phyloP scores from a whole-genome alignment of 345 rosid species.

The Pugionium cornutum region DNA sequence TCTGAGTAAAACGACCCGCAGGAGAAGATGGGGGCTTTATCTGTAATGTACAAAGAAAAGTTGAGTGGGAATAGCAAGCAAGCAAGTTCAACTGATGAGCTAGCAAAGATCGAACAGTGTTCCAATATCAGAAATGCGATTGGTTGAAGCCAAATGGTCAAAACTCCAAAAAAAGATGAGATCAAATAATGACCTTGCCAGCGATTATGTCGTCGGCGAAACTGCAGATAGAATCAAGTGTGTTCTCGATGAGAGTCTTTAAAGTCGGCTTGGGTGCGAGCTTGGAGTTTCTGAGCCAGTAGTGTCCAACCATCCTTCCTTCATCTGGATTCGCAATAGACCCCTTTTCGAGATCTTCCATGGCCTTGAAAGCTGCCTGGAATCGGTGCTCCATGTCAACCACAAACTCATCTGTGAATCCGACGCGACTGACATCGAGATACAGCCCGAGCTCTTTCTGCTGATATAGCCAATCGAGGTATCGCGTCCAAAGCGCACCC shows the following conservation, averaged over 20 bases:
- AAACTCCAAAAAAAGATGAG: too few species aligned
- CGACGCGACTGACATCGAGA: conserved; percentile 88
- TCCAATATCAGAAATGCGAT: too few species aligned
- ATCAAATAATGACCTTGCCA: conserved; percentile 77
- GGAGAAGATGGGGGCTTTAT: conserved; percentile 76
- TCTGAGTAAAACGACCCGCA: conserved; percentile 74
- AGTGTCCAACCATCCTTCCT: conserved; percentile 98
- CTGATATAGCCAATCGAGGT: conserved; percentile 92
- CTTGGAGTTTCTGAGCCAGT: conserved; percentile 78
- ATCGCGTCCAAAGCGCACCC: conserved; percentile 65
- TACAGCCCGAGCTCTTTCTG: conserved; percentile 86
- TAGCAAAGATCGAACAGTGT: too few species aligned
- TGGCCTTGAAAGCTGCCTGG: conserved; percentile 63
- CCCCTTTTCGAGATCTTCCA: conserved; percentile 89
- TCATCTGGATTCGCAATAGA: conserved; percentile 97
- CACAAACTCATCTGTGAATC: conserved; percentile 77
- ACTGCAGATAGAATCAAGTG: conserved; percentile 65
- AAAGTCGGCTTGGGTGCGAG: conserved; percentile 67
- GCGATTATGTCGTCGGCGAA: conserved; percentile 76
- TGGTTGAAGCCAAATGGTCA: too few species aligned
- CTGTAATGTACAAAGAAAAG: too few species aligned
- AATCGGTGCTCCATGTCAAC: conserved; percentile 80
- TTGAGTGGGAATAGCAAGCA: neutral
- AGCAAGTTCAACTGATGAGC: too few species aligned
- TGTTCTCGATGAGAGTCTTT: conserved; percentile 61